phyloP scores from a whole-genome alignment of 225 moss, liverwort and hornwort species.

The Anthoceros angustus region DNA sequence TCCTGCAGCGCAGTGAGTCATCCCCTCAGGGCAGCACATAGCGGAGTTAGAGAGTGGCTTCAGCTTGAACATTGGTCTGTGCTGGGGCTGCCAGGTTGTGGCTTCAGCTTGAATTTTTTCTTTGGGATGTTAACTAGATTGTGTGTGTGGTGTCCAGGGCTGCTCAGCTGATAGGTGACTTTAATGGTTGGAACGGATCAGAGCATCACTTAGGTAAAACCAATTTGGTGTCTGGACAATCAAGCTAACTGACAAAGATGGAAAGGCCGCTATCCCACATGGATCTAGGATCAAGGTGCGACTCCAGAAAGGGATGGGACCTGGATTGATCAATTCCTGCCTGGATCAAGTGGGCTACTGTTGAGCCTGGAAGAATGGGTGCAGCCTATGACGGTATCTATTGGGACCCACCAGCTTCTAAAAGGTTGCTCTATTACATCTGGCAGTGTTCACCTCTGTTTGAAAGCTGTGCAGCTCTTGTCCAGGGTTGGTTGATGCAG shows the following conservation, averaged over 20 bases:
- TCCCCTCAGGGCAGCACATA: neutral
- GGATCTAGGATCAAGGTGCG: slow-evolving; percentile 81
- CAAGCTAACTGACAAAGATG: slow-evolving; percentile 46
- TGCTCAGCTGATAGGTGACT: slow-evolving; percentile 81
- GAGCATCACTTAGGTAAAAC: slow-evolving; percentile 61
- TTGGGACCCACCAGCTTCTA: slow-evolving; percentile 66
- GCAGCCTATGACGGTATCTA: slow-evolving; percentile 81
- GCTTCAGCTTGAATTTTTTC: neutral
- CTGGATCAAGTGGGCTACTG: slow-evolving; percentile 72
- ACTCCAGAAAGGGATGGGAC: slow-evolving; percentile 50
- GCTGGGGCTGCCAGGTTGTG: slow-evolving; percentile 1
- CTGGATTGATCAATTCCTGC: slow-evolving; percentile 82
- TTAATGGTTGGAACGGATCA: slow-evolving; percentile 78
- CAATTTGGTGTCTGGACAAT: slow-evolving; percentile 90
- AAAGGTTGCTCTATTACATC: slow-evolving; percentile 21
- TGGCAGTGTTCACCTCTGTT: neutral
- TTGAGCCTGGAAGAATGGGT: slow-evolving; percentile 57
- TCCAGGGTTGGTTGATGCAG: no score
- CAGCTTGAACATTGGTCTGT: no score
- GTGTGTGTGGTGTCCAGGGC: slow-evolving; percentile 23
- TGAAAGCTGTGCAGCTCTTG: no score
- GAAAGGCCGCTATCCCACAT: slow-evolving; percentile 57
- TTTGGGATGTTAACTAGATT: no score
- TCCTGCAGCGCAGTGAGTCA: slow-evolving; percentile 68
- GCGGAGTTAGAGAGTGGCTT: neutral